Conservation (phyloP, 2,329 filamentous ascomycete species). For the Colletotrichum lindemuthianum region DNA sequence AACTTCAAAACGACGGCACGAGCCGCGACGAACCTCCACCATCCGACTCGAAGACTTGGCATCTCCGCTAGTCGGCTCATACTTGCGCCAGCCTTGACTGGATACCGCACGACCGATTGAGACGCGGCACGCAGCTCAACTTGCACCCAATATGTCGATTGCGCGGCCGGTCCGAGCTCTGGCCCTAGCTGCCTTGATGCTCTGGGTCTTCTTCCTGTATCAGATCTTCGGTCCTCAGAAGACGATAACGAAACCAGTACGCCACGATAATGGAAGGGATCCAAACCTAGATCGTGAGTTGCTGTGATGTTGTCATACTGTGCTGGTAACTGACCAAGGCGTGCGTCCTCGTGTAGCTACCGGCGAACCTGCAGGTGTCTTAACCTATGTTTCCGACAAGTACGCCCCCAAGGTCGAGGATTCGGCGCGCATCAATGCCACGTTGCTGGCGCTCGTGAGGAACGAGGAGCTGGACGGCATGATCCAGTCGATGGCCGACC, state of each 20-base stretch:
- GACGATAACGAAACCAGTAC: slow-evolving; percentile 46
- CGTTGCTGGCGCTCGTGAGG: slow-evolving; percentile 88
- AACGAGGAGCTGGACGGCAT: slow-evolving; percentile 90
- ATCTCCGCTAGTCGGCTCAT: slow-evolving; percentile 19
- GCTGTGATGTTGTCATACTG: background rate
- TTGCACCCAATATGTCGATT: slow-evolving; percentile 74
- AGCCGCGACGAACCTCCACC: slow-evolving; percentile 24
- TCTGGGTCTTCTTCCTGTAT: slow-evolving; percentile 83
- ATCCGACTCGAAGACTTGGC: slow-evolving; percentile 22
- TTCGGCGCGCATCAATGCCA: slow-evolving; percentile 90
- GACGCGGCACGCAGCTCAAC: slow-evolving; percentile 12
- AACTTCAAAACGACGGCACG: slow-evolving; percentile 26
- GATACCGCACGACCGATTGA: slow-evolving; percentile 11
- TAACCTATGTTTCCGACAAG: slow-evolving; percentile 78
- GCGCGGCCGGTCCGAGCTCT: slow-evolving; percentile 86
- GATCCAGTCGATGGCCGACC: slow-evolving; percentile 86
- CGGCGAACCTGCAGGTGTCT: slow-evolving; percentile 80
- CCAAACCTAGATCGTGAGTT: slow-evolving; percentile 86
- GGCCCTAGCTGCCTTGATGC: slow-evolving; percentile 73
- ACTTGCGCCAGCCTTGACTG: slow-evolving; percentile 18
- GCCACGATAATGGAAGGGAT: slow-evolving; percentile 62
- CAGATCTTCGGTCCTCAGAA: slow-evolving; percentile 73
- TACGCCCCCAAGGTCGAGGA: slow-evolving; percentile 81
- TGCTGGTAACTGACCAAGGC: slow-evolving; percentile 8
- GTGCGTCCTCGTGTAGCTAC: slow-evolving; percentile 68